These are phyloP conservation scores for Jamesozyma rosinii DNA, from an alignment of 805 yeast species.

Conservation along the genomic window DNA sequence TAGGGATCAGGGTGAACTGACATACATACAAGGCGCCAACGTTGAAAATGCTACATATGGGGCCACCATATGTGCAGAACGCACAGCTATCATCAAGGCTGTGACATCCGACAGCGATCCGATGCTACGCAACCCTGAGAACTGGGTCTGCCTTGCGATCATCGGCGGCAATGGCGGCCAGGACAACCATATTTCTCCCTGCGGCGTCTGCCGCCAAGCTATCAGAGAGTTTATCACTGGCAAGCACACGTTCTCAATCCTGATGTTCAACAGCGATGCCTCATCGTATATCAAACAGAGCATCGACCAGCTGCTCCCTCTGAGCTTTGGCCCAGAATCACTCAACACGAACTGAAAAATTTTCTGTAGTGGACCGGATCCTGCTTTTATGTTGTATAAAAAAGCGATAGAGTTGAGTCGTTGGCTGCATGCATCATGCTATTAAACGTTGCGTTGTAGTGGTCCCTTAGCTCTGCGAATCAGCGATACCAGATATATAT, in stretches of 20 bases:
- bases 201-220: constrained; percentile 90
- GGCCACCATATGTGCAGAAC: constrained; percentile 68
- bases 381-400: no score
- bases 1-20: constrained; percentile 29
- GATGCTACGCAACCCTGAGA: neutral
- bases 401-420: no score
- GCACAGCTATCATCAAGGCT: constrained; percentile 54
- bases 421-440: no score
- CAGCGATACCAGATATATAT: neutral
- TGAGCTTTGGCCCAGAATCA: no score
- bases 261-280: no score
- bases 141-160: constrained; percentile 5
- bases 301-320: neutral
- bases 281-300: no score
- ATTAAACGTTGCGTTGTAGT: neutral
- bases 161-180: constrained; percentile 18
- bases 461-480: neutral
- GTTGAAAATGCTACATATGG: constrained; percentile 91
- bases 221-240: constrained; percentile 63
- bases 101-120: constrained; percentile 26
- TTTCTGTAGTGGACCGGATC: no score
- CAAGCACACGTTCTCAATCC: no score
- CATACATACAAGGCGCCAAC: constrained; percentile 63
- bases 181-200: constrained; percentile 65
- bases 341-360: neutral